A percentile compares a stretch with the other conserved stretches of the same genome.
phyloP scores from a whole-genome alignment of 257 asterid species.

The Jaltomata sinuosa region DNA sequence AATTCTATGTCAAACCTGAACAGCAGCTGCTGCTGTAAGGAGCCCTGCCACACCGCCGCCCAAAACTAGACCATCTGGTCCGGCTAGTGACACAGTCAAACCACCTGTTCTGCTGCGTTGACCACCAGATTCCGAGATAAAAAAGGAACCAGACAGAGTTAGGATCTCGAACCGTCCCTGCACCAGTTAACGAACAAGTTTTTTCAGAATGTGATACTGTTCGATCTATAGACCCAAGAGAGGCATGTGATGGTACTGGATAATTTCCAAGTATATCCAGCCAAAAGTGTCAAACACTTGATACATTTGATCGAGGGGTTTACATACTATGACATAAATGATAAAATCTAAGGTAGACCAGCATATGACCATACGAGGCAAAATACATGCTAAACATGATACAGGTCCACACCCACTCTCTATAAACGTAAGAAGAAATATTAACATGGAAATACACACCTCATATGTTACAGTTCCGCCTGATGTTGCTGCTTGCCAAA shows the following conservation, averaged over 20 bases:
- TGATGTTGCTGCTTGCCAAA: conserved; percentile 4
- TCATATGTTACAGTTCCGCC: conserved; percentile 7
- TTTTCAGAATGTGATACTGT: not conserved
- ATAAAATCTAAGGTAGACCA: not conserved
- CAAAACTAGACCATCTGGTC: conserved; percentile 5
- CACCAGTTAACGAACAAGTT: not conserved
- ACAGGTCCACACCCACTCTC: not conserved
- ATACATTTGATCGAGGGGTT: not conserved
- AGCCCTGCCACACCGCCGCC: conserved; percentile 12
- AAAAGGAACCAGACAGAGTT: conserved; percentile 6
- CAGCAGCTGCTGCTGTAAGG: conserved; percentile 5
- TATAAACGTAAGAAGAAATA: not conserved
- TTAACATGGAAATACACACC: conserved; percentile 3
- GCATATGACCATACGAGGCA: not conserved
- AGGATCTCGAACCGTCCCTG: conserved; percentile 14
- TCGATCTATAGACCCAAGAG: not conserved
- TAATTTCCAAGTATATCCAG: not conserved
- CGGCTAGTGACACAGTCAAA: conserved; percentile 4
- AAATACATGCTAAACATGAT: not conserved
- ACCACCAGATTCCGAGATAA: conserved; percentile 5
- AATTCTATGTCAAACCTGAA: not conserved
- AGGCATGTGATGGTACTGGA: not conserved
- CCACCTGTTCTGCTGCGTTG: conserved; percentile 7
- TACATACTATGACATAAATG: not conserved
- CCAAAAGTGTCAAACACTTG: not conserved